Base-by-base conservation (phyloP, 495 filamentous ascomycete genomes). In the Penicillium verhagenii region DNA sequence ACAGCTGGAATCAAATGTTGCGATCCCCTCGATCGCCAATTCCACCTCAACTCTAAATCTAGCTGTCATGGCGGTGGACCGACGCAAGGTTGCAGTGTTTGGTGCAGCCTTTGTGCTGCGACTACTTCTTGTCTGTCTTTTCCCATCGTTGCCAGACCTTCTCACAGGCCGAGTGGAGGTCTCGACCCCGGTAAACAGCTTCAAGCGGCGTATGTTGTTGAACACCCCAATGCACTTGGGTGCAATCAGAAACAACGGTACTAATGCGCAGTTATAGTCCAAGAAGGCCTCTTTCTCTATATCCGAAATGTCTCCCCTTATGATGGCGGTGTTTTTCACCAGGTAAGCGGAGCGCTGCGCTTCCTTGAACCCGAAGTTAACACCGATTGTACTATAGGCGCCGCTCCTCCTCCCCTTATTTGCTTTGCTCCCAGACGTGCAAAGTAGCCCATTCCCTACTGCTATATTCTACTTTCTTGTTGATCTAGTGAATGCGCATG, bases 281-380 rank as follows among this genome's bases (percentile, higher is more conserved):
- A 97, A 74, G 94, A 98, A 75, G 94, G 94, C 25, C 77, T 98
- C 43, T 97, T 96, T 65, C 84, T 98, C 4, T 97, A 97, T 65
- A 92, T 87, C 49, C 91, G 92, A 63, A 94, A 96, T 79, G 90
- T 97, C 23, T 97, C 92, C 46, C 94, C 94, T 1, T 98, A 97
- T 71, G 92, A 98, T 71, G 94, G 94, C 52, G 94, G 94, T 54
- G 90, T 97, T 68, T 98, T 90, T 72, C 92, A 98, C 76, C 94
- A 98, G 74, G 87, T 87, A 72, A 47, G 67, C 43, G 19, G 21
- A 39, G 18, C 44, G 11, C 47, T 19, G 37, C 43, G 29, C 23
- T 38, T 47, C 26, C 54, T 28, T 13, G 25, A 9, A 47, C 53
- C 33, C 31, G n/a, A 18, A 26, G 29, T 51, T 53, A 60, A 40